Evolutionary conservation across 768 basidiomycete genomes (phyloP).

Genomic region (Naematelia aurantialba): DNA sequence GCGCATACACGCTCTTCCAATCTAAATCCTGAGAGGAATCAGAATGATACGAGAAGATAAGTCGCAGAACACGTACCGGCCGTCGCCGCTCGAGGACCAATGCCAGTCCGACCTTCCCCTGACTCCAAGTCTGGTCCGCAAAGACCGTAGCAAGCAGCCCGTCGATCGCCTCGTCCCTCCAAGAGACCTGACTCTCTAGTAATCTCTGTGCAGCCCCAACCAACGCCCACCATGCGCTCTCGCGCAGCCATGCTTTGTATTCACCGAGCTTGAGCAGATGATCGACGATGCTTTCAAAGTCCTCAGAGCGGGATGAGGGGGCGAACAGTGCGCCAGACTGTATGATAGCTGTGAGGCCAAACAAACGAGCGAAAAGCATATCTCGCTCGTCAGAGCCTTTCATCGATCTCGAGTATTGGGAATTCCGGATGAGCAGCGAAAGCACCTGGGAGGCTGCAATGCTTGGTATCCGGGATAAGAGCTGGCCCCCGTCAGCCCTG

Average conservation of each 20-base stretch:
- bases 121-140: slow-evolving; percentile 64
- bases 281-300: slow-evolving; percentile 60
- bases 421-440: slow-evolving; percentile 66
- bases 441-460: slow-evolving; percentile 74
- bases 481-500: slow-evolving; percentile 53
- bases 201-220: slow-evolving; percentile 63
- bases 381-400: slow-evolving; percentile 91
- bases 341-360: slow-evolving; percentile 79
- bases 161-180: slow-evolving; percentile 66
- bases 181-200: slow-evolving; percentile 60
- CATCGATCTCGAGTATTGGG: slow-evolving; percentile 70
- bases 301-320: slow-evolving; percentile 58
- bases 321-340: slow-evolving; percentile 75
- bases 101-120: slow-evolving; percentile 80
- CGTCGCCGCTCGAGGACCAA: slow-evolving; percentile 64
- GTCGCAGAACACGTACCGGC: slow-evolving; percentile 51
- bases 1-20: slow-evolving; percentile 65
- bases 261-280: slow-evolving; percentile 68
- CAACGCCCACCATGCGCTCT: slow-evolving; percentile 84
- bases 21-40: slow-evolving; percentile 53
- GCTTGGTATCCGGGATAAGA: slow-evolving; percentile 72
- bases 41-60: not conserved
- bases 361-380: slow-evolving; percentile 82
- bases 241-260: slow-evolving; percentile 83
- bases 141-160: slow-evolving; percentile 58